Conservation (phyloP, 148 eudicot species). For the Rhododendron ovatum region DNA sequence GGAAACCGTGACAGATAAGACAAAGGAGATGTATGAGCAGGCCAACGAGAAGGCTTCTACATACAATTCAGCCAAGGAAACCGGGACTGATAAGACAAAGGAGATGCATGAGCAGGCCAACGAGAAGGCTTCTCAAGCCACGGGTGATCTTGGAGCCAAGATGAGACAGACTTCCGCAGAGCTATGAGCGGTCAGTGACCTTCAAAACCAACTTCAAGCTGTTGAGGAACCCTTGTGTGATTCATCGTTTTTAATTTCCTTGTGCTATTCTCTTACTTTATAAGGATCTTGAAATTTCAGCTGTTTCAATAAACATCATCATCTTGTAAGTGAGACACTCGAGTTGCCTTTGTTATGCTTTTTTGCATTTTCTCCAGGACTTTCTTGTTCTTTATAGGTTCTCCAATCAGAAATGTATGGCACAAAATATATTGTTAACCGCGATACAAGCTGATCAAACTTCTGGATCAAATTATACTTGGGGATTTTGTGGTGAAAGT, state of each 20-base stretch:
- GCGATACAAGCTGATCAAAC: neutral
- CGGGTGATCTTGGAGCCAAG: constrained; percentile 32
- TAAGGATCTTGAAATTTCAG: neutral
- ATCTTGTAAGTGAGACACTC: neutral
- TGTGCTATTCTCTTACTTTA: neutral
- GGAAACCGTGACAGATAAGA: constrained; percentile 23
- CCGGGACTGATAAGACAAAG: constrained; percentile 26
- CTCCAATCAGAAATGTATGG: neutral
- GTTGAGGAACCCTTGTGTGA: neutral
- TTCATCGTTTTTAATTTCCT: neutral
- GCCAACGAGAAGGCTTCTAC: constrained; percentile 57
- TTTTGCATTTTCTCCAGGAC: neutral
- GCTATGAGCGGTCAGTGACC: constrained; percentile 3
- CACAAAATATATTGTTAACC: neutral
- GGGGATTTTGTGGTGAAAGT: neutral
- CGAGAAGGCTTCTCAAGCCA: constrained; percentile 46
- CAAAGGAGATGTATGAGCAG: constrained; percentile 37
- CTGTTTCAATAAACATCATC: neutral
- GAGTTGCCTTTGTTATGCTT: neutral
- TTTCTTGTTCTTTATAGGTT: neutral
- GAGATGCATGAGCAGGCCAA: constrained; percentile 45
- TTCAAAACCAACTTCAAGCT: neutral
- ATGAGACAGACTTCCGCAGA: constrained; percentile 14
- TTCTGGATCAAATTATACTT: neutral
- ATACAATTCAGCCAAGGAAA: constrained; percentile 21